Percentiles rank a stretch among this genome's conserved stretches.
Evolutionary conservation across 768 basidiomycete species (phyloP).

Genomic region (Crucibulum laeve): DNA sequence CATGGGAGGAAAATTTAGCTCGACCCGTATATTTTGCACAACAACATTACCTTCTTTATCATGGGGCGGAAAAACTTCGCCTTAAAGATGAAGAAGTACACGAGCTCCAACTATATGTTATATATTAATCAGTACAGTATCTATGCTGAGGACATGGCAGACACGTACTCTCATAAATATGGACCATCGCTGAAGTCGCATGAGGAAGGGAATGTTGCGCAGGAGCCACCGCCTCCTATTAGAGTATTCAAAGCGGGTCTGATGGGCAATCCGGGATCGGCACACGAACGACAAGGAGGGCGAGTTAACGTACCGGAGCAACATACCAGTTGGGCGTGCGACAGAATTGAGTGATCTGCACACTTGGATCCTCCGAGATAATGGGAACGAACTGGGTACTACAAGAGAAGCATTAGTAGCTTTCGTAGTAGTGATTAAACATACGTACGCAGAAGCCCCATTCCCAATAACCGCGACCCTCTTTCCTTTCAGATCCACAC

Average conservation of each 20-base stretch:
- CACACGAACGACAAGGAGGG: background rate
- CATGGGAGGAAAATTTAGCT: too few species aligned
- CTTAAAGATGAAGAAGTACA: slow-evolving; percentile 8
- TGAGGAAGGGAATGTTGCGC: slow-evolving; percentile 7
- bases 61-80: slow-evolving; percentile 3
- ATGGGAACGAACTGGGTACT: slow-evolving; percentile 49
- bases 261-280: background rate
- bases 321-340: slow-evolving; percentile 46
- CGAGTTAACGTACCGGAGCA: slow-evolving; percentile 31
- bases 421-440: slow-evolving; percentile 9
- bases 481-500: slow-evolving; percentile 28
- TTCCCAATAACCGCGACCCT: slow-evolving; percentile 57
- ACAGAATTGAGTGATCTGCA: slow-evolving; percentile 43
- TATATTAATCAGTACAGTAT: background rate
- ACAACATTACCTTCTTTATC: too few species aligned
- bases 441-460: slow-evolving; percentile 47
- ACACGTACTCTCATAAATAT: slow-evolving; percentile 12
- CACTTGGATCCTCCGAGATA: slow-evolving; percentile 34
- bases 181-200: slow-evolving; percentile 9
- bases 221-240: slow-evolving; percentile 10
- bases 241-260: slow-evolving; percentile 13
- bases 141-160: background rate
- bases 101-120: slow-evolving; percentile 8
- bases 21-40: too few species aligned
- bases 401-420: background rate